phyloP scores from a whole-genome alignment of 2,329 filamentous ascomycete genomes.

The Fusarium liriodendri region DNA sequence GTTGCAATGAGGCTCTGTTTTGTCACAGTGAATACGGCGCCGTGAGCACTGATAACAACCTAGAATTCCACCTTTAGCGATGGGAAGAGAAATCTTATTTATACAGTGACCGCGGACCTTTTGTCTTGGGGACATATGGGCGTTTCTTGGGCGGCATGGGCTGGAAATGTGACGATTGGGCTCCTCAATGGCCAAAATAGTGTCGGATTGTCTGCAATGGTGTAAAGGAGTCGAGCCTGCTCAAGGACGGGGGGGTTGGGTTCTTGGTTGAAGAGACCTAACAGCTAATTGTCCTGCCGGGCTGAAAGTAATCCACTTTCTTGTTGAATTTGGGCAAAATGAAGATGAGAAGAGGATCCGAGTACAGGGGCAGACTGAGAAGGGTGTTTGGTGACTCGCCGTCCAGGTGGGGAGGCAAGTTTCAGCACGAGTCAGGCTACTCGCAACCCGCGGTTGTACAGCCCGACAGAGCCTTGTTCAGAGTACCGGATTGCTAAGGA shows the following conservation, averaged over 20 bases:
- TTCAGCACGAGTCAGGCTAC: neutral
- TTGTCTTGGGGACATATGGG: slow-evolving; percentile 13
- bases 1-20: slow-evolving; percentile 14
- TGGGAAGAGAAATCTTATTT: neutral
- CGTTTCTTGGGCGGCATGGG: slow-evolving; percentile 11
- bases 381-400: neutral
- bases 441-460: neutral
- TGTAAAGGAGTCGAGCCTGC: neutral
- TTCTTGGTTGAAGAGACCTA: neutral
- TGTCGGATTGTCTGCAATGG: neutral
- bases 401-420: neutral
- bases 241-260: neutral
- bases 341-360: neutral
- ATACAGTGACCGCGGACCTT: neutral
- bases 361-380: neutral
- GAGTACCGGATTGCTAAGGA: neutral
- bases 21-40: slow-evolving; percentile 33
- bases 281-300: neutral
- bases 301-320: neutral
- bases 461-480: too few species aligned
- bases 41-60: slow-evolving; percentile 30
- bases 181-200: neutral
- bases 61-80: neutral
- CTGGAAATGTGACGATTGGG: neutral
- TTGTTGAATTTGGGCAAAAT: neutral